These are phyloP conservation scores for Fusarium drepaniforme DNA, from an alignment of 2,329 filamentous ascomycete species.

Conservation along the genomic window DNA sequence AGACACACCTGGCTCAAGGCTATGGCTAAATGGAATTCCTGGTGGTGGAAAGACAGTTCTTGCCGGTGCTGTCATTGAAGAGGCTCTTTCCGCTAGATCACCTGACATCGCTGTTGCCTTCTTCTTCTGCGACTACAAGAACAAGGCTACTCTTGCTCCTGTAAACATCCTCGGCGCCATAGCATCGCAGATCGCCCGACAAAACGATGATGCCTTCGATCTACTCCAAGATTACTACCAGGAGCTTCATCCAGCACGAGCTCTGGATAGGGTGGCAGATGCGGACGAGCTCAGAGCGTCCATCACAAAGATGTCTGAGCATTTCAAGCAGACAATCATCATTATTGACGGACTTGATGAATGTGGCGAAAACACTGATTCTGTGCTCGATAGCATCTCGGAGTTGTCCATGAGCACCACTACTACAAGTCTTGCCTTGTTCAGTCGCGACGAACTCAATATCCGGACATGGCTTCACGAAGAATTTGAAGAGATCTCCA, in stretches of 20 bases:
- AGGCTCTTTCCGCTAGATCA: neutral
- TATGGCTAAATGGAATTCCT: constrained; percentile 28
- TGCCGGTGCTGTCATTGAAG: constrained; percentile 2
- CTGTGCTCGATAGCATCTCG: neutral
- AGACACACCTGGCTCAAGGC: neutral
- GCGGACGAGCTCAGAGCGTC: neutral
- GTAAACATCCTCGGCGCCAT: neutral
- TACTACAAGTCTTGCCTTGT: neutral
- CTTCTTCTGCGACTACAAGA: constrained; percentile 29
- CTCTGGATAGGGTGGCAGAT: neutral
- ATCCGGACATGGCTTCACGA: neutral
- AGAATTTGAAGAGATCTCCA: neutral
- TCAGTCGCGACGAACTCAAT: constrained; percentile 19
- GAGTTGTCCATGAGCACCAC: neutral
- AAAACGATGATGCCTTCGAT: neutral
- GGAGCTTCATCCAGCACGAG: neutral
- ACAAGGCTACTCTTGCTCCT: neutral
- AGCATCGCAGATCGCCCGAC: constrained; percentile 17
- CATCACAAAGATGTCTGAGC: neutral
- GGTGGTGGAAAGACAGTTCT: constrained; percentile 28
- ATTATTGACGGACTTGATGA: constrained; percentile 11
- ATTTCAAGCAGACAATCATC: neutral
- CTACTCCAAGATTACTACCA: neutral
- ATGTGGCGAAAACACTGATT: constrained; percentile 2
- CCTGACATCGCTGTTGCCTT: neutral